Base-by-base conservation (phyloP, 176 grass and related monocot genomes). In the Zea mays region DNA sequence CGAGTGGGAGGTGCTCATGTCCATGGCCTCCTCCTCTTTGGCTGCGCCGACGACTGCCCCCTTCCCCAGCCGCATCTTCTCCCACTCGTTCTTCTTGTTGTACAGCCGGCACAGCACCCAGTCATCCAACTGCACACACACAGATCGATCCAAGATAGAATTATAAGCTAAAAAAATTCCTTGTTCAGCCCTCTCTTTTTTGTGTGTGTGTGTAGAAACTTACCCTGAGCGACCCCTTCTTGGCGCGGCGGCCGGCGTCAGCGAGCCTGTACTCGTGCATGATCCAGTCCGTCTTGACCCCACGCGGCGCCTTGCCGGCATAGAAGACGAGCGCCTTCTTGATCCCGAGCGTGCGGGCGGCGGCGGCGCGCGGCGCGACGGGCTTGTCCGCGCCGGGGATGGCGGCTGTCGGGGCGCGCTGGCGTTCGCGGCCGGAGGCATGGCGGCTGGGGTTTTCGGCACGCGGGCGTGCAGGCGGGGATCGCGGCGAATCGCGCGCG, bases 281-380 rank as follows among this genome's bases (percentile, higher is more conserved):
- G 84, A 97, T 97, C 94, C 94, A 97, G 7, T 97, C 91, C 0
- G 94, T 97, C 82, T 97, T 97, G 1, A 89, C 74, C 16, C 94
- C 94, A 0, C 83, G 78, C 0, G 94, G 94, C 54, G 94, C 86
- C 85, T 97, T 97, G 0, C 94, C 91, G 0, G 94, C 90, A 1
- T 97, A 97, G 65, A 97, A 97, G 1, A 97, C 94, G 19, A 97
- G 69, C 45, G 94, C 90, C 86, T 97, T 97, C 94, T 97, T 97
- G 76, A 97, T 93, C 72, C 94, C 94, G 4, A 93, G 68, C 49
- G 77, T 85, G n/a, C 67, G 67, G 0, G 82, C 82, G 0, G n/a
- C n/a, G n/a, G n/a, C n/a, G n/a, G n/a, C 82, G 0, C 66, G 3
- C 0, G 82, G 87, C 78, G 82, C 78, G 58, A 89, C 60, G 82